Evolutionary conservation across 75 land plant species (phyloP).

Genomic region (Selaginella tamariscina): DNA sequence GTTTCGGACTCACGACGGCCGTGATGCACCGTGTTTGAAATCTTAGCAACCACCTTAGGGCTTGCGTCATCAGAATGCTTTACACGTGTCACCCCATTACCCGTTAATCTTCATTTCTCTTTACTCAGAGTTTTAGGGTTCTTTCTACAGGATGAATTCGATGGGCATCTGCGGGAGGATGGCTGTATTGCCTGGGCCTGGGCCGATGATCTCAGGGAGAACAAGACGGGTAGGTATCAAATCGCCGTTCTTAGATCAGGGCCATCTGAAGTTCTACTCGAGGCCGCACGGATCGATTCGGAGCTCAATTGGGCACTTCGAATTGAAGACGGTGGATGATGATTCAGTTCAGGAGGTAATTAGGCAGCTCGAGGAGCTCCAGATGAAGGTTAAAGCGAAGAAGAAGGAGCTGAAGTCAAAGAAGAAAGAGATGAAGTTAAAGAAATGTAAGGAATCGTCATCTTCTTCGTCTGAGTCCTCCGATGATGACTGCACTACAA

Average conservation of each 20-base stretch:
- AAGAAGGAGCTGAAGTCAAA: background rate
- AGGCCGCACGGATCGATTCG: background rate
- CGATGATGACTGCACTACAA: background rate
- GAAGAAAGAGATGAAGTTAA: background rate
- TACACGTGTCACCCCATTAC: background rate
- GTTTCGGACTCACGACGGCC: background rate
- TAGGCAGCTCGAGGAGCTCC: background rate
- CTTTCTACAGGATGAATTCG: background rate
- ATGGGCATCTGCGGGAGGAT: no score
- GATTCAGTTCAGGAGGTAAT: background rate
- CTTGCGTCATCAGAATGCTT: background rate
- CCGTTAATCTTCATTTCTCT: background rate
- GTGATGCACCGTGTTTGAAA: background rate
- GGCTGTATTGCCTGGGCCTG: no score
- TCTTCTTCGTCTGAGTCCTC: background rate
- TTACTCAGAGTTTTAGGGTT: background rate
- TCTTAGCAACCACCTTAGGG: background rate
- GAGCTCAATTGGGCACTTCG: background rate
- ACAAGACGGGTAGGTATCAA: no score
- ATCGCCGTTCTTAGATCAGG: background rate
- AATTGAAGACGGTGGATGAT: background rate
- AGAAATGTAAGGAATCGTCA: background rate
- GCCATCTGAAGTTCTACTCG: background rate
- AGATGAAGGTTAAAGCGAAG: background rate
- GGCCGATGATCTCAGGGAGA: no score